These are phyloP conservation scores for Allium sativum DNA, from an alignment of 106 monocot species.

Conservation along the genomic window DNA sequence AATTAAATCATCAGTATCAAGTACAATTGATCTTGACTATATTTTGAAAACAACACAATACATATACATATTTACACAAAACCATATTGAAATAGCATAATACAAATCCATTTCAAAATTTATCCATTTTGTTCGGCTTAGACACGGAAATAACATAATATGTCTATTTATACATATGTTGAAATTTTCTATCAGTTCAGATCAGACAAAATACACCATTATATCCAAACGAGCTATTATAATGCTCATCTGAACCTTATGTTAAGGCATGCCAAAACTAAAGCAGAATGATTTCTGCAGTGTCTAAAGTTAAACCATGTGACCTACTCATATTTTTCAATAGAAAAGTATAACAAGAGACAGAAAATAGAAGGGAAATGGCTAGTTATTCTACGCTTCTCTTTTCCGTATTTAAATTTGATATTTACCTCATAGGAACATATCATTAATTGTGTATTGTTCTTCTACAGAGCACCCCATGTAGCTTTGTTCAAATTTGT, in stretches of 20 bases:
- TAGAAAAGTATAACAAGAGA: neutral
- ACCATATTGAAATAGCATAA: neutral
- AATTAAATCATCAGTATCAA: neutral
- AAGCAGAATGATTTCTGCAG: too few species aligned
- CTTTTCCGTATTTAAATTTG: neutral
- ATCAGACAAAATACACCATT: too few species aligned
- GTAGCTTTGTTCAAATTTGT: conserved; percentile 97
- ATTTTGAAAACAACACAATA: neutral
- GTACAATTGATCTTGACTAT: neutral
- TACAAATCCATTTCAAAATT: too few species aligned
- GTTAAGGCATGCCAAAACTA: too few species aligned
- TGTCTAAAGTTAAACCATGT: too few species aligned
- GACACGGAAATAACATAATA: too few species aligned
- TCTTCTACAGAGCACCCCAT: conserved; percentile 96
- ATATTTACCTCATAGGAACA: conserved; percentile 83
- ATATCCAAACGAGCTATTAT: too few species aligned
- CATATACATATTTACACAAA: neutral
- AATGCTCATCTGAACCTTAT: too few species aligned
- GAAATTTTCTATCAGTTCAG: too few species aligned
- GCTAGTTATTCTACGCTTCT: neutral
- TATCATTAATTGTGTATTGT: conserved; percentile 80
- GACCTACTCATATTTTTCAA: neutral
- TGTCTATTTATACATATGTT: too few species aligned
- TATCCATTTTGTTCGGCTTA: too few species aligned
- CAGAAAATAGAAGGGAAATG: neutral